Evolutionary conservation across 768 basidiomycete species (phyloP).

Genomic region (Gautieria morchelliformis): DNA sequence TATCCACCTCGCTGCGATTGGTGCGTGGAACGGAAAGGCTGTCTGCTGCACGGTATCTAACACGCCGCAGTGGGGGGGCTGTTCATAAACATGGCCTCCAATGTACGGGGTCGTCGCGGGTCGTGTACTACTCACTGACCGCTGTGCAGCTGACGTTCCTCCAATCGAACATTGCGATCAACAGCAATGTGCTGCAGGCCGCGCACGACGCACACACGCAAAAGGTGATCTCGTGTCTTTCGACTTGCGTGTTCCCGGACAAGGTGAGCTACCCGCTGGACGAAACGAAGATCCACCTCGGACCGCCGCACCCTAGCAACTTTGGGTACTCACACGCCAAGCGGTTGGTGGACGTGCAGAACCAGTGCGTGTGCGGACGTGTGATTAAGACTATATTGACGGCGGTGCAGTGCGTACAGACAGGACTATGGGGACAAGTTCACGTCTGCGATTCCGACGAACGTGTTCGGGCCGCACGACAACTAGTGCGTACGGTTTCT

Average conservation of each 20-base stretch:
- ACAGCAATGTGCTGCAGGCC: slow-evolving; percentile 83
- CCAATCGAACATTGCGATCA: slow-evolving; percentile 90
- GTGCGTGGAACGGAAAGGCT: slow-evolving; percentile 35
- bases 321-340: slow-evolving; percentile 97
- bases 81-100: slow-evolving; percentile 93
- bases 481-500: slow-evolving; percentile 78
- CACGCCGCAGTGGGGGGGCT: slow-evolving; percentile 69
- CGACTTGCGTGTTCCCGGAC: slow-evolving; percentile 96
- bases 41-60: background rate
- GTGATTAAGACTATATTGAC: background rate
- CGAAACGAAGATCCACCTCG: slow-evolving; percentile 86
- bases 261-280: slow-evolving; percentile 89
- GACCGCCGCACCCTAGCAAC: slow-evolving; percentile 89
- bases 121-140: background rate
- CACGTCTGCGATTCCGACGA: slow-evolving; percentile 94
- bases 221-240: slow-evolving; percentile 91
- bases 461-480: slow-evolving; percentile 92
- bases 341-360: slow-evolving; percentile 90
- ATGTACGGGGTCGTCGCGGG: slow-evolving; percentile 32
- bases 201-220: slow-evolving; percentile 52
- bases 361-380: slow-evolving; percentile 50
- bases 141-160: slow-evolving; percentile 69
- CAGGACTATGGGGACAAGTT: slow-evolving; percentile 93
- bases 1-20: slow-evolving; percentile 90
- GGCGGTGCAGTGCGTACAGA: slow-evolving; percentile 72